A percentile compares a stretch with the other conserved stretches of the same genome.
These are phyloP conservation scores for Fusarium abutilonis DNA, from an alignment of 2,329 filamentous ascomycete genomes.

Conservation along the genomic window DNA sequence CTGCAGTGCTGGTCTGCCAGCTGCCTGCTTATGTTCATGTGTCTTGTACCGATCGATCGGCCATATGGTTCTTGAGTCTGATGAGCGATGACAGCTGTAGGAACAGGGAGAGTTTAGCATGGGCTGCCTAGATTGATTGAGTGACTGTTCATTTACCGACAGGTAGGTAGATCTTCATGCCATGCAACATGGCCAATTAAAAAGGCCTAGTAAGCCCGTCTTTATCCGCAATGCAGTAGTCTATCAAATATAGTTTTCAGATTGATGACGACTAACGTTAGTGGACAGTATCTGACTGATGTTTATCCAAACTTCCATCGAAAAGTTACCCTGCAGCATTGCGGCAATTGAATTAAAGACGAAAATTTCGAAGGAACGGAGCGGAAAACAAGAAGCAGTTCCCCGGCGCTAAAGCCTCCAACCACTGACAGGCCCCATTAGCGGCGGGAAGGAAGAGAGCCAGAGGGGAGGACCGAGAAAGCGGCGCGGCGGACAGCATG, in stretches of 20 bases:
- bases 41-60: no score
- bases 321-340: constrained; percentile 17
- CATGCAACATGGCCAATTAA: constrained; percentile 29
- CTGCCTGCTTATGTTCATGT: not conserved
- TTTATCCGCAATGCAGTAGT: not conserved
- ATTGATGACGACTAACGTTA: no score
- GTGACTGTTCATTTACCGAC: constrained; percentile 38
- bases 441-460: constrained; percentile 35
- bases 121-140: constrained; percentile 1
- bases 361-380: constrained; percentile 12
- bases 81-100: not conserved
- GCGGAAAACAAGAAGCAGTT: constrained; percentile 29
- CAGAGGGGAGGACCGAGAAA: constrained; percentile 21
- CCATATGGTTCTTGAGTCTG: not conserved
- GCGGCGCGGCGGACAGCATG: constrained; percentile 15
- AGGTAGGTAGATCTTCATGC: constrained; percentile 34
- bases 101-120: not conserved
- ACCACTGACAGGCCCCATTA: constrained; percentile 35
- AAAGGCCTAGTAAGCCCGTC: constrained; percentile 19
- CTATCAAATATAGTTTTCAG: no score
- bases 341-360: constrained; percentile 13
- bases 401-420: constrained; percentile 34
- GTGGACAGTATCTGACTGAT: no score
- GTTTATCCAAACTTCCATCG: not conserved
- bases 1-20: not conserved